Conservation (phyloP, 768 basidiomycete species). For the Pleurotus tuber-regium region DNA sequence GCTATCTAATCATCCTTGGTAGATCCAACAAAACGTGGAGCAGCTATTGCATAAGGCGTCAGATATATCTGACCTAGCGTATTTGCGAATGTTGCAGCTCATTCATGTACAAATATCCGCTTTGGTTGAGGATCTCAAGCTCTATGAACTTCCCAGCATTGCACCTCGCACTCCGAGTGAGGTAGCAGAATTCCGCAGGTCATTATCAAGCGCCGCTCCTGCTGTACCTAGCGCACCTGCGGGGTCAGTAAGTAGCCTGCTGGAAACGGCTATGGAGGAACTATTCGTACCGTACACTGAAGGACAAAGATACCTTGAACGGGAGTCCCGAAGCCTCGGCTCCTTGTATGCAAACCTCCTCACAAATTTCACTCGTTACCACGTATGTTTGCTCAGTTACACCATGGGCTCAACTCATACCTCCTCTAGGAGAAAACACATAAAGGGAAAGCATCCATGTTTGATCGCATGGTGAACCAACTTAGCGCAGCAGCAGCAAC, state of each 20-base stretch:
- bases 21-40: conserved; percentile 98
- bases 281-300: conserved; percentile 94
- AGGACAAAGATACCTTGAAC: conserved; percentile 87
- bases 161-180: conserved; percentile 65
- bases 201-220: conserved; percentile 45
- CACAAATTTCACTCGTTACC: conserved; percentile 78
- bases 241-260: conserved; percentile 72
- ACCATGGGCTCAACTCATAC: background rate
- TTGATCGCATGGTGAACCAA: conserved; percentile 92
- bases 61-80: conserved; percentile 82
- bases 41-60: conserved; percentile 74
- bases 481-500: conserved; percentile 74
- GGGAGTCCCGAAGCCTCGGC: conserved; percentile 80
- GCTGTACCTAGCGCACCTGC: conserved; percentile 44
- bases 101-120: conserved; percentile 75
- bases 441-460: conserved; percentile 72
- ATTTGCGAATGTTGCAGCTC: conserved; percentile 87
- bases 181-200: conserved; percentile 56
- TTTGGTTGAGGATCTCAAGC: conserved; percentile 89
- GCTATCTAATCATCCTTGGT: conserved; percentile 3
- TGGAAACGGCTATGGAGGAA: conserved; percentile 96
- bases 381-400: conserved; percentile 53
- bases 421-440: conserved; percentile 50
- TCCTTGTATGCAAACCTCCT: conserved; percentile 77
- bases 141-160: conserved; percentile 77